phyloP scores from a whole-genome alignment of 2,329 filamentous ascomycete species.

The Aspergillus thermomutatus region DNA sequence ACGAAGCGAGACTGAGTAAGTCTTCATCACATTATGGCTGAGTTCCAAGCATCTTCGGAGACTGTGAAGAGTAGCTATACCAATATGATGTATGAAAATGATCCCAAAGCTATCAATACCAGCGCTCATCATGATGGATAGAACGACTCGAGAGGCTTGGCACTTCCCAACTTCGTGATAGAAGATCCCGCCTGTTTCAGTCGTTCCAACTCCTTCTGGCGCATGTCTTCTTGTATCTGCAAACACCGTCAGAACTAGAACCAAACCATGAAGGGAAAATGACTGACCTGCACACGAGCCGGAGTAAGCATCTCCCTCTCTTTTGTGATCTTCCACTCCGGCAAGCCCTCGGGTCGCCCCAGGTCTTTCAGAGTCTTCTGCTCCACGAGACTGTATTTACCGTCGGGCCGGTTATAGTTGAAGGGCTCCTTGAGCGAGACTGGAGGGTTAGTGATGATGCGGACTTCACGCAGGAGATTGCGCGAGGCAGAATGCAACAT shows the following conservation, averaged over 20 bases:
- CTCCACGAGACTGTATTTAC: slow-evolving; percentile 51
- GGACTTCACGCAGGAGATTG: slow-evolving; percentile 46
- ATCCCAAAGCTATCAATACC: not conserved
- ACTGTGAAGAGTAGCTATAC: not conserved
- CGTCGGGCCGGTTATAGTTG: slow-evolving; percentile 46
- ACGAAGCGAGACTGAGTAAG: too few species aligned
- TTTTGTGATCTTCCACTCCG: slow-evolving; percentile 48
- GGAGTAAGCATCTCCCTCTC: slow-evolving; percentile 33
- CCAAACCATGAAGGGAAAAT: not conserved
- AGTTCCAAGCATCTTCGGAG: not conserved
- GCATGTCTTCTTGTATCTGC: not conserved
- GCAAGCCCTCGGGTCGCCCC: slow-evolving; percentile 41
- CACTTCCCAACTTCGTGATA: not conserved
- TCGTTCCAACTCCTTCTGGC: not conserved
- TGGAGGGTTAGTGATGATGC: slow-evolving; percentile 56
- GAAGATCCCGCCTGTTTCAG: not conserved
- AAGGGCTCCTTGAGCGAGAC: slow-evolving; percentile 52
- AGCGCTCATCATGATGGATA: not conserved
- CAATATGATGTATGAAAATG: too few species aligned
- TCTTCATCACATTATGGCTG: not conserved
- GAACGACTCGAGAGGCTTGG: not conserved
- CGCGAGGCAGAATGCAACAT: slow-evolving; percentile 54
- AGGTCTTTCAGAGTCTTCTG: slow-evolving; percentile 50
- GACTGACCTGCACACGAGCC: slow-evolving; percentile 3
- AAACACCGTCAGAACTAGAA: not conserved